phyloP scores from a whole-genome alignment of 345 rosid genomes.

The Dipteronia sinensis region DNA sequence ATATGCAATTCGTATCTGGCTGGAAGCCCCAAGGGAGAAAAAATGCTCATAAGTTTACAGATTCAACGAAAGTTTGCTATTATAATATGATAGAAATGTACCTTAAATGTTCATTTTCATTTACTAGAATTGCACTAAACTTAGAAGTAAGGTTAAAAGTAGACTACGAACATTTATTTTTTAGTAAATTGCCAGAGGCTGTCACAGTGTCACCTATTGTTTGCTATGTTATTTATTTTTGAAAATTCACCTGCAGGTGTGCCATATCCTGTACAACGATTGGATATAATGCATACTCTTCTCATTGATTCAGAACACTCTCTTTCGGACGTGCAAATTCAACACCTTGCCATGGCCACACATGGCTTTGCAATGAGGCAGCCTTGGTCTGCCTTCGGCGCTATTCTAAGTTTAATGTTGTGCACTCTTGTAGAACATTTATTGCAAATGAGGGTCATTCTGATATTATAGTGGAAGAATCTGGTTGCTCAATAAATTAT shows the following conservation, averaged over 20 bases:
- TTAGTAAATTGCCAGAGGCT: not conserved
- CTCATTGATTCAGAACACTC: constrained; percentile 64
- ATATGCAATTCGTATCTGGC: not conserved
- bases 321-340: constrained; percentile 61
- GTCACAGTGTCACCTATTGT: not conserved
- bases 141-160: constrained; percentile 2
- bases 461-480: constrained; percentile 30
- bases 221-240: not conserved
- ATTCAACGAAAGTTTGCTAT: not conserved
- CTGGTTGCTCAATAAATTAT: constrained; percentile 25
- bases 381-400: constrained; percentile 77
- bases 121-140: not conserved
- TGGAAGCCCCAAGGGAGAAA: not conserved
- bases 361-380: constrained; percentile 94
- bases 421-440: constrained; percentile 28
- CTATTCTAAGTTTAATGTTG: constrained; percentile 35
- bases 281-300: constrained; percentile 60
- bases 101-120: not conserved
- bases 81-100: not conserved
- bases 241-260: constrained; percentile 58
- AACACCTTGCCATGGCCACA: constrained; percentile 68
- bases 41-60: not conserved
- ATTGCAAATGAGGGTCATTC: constrained; percentile 22
- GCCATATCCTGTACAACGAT: constrained; percentile 80
- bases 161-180: not conserved